Percentiles rank a stretch among this genome's conserved stretches.
Evolutionary conservation across 208 protist genomes (phyloP).

Genomic region (Zelonia costaricensis): DNA sequence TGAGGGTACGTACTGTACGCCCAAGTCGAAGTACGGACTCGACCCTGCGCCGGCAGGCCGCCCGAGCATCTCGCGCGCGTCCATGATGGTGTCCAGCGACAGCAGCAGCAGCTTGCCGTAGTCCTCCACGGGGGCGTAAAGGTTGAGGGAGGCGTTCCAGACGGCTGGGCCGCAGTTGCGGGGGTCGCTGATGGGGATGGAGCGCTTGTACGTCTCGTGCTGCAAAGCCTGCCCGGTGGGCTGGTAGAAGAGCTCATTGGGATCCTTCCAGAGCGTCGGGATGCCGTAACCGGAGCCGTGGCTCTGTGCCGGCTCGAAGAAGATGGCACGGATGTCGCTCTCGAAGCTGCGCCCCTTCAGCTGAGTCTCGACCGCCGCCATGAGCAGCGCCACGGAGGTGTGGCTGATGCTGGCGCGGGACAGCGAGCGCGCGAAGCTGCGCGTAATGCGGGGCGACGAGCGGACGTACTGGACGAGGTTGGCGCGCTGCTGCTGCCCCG

Average conservation of each 20-base stretch:
- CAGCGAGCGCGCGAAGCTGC: conserved; percentile 17
- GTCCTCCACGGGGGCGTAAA: conserved; percentile 79
- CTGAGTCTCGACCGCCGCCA: conserved; percentile 76
- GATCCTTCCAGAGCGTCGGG: conserved; percentile 74
- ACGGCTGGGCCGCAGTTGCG: conserved; percentile 63
- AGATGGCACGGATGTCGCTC: conserved; percentile 51
- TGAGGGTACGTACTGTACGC: conserved; percentile 47
- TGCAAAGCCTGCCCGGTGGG: conserved; percentile 67
- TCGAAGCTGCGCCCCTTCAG: conserved; percentile 66
- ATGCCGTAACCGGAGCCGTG: conserved; percentile 70
- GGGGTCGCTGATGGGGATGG: conserved; percentile 31
- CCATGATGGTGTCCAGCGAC: conserved; percentile 70
- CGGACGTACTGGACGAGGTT: conserved; percentile 72
- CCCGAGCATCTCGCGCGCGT: conserved; percentile 52
- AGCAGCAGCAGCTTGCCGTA: conserved; percentile 81
- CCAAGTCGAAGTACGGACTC: conserved; percentile 65
- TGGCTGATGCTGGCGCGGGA: conserved; percentile 45
- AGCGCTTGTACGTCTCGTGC: conserved; percentile 48
- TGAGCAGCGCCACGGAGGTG: conserved; percentile 70
- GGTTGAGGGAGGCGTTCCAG: conserved; percentile 77
- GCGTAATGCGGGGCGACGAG: conserved; percentile 22
- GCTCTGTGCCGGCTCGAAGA: conserved; percentile 71
- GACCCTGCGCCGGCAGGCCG: not conserved
- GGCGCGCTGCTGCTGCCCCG: conserved; percentile 59
- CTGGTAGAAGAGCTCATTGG: conserved; percentile 84